phyloP scores from a whole-genome alignment of 75 land plant genomes.

The Picea sitchensis region DNA sequence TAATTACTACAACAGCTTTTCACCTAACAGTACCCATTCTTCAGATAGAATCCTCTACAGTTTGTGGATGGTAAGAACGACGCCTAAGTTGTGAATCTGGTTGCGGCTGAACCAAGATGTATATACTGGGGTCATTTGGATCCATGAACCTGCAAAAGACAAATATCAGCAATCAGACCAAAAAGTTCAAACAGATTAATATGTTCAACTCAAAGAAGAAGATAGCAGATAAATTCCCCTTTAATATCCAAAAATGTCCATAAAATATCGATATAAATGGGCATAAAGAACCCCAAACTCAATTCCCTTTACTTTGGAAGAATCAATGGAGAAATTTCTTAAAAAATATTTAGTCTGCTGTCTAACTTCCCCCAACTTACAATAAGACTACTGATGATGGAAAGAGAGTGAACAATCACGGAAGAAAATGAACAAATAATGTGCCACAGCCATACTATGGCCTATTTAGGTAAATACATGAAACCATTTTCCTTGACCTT shows the following conservation, averaged over 20 bases:
- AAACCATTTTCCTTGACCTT: not conserved
- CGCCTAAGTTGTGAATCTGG: conserved; percentile 65
- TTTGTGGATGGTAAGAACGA: conserved; percentile 49
- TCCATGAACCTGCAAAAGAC: conserved; percentile 72
- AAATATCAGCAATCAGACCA: not conserved
- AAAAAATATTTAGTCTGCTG: not conserved
- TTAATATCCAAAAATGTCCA: not conserved
- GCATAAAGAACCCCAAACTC: not conserved
- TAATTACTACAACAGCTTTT: not conserved
- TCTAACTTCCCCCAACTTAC: not conserved
- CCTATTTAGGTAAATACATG: not conserved
- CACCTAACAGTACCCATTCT: not conserved
- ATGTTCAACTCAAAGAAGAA: not conserved
- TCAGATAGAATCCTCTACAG: conserved; percentile 21
- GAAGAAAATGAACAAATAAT: not conserved
- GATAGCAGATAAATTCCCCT: not conserved
- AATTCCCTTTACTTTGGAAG: not conserved
- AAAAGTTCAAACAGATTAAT: not conserved
- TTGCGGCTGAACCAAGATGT: conserved; percentile 79
- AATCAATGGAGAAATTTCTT: not conserved
- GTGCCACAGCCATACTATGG: not conserved
- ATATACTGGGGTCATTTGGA: conserved; percentile 85
- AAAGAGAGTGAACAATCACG: not conserved
- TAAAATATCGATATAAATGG: not conserved
- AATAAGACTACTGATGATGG: not conserved